Evolutionary conservation across 2,329 filamentous ascomycete genomes (phyloP), one percentile per base, ranked within the genome.

Genomic region (Cytospora leucostoma): DNA sequence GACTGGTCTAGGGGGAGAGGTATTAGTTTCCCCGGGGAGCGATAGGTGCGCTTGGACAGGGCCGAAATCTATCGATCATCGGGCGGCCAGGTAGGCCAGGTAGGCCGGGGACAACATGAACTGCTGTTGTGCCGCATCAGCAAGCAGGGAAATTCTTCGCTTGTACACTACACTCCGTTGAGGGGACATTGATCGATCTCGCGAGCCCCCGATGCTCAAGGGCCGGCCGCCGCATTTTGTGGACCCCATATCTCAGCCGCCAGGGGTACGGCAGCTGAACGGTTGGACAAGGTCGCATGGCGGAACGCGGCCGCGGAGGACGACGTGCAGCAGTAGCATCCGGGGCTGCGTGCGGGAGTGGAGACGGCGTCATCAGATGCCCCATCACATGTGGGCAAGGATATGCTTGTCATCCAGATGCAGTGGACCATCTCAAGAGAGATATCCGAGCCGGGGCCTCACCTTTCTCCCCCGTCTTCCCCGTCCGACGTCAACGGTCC

Each of bases 251-350:
- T 44, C 40, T 49, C 38, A 61, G 58, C 58, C 58, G 58, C 58
- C 13, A 35, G 8, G 21, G 21, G 35, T 27, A 27, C 27, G 4
- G 27, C 27, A 27, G 27, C 27, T 27, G 33, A 37, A 37, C 38
- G 40, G 40, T 19, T 44, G 40, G 40, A 17, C 32, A 32, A 21
- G 32, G 33, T 54, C 47, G 38, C 38, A 55, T 54, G n/a, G 12
- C 32, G 33, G 11, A 40, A 37, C 56, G 40, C 32, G 32, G 54
- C 53, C 54, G 58, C 58, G 47, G 7, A 55, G 38, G n/a, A 55
- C 47, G 51, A 61, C 58, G 15, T 44, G 51, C 58, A 53, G 51
- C 51, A 38, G 56, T 49, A 59, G 52, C 50, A 44, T 33, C 56
- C 56, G 50, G 50, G 56, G 56, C 56, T 27, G 33, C 49, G 35